Evolutionary conservation across 805 yeast species (phyloP).

Genomic region (Yarrowia porcina): DNA sequence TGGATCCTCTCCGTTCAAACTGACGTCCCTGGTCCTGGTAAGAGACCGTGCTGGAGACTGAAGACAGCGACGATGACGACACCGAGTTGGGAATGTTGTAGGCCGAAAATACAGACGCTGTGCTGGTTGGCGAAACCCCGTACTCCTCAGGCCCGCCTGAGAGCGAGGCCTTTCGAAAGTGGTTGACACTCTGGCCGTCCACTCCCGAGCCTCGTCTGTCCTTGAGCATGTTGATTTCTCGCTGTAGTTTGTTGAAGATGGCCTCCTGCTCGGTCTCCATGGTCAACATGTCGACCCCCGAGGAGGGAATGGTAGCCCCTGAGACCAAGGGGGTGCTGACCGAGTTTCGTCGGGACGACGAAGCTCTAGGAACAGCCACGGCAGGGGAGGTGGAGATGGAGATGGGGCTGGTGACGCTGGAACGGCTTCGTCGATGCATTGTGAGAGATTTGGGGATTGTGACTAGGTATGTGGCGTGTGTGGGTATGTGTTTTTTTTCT

Average conservation of each 20-base stretch:
- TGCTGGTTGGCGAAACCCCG: slow-evolving; percentile 23
- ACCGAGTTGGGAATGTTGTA: slow-evolving; percentile 29
- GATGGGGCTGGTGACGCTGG: slow-evolving; percentile 7
- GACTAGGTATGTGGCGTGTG: not conserved
- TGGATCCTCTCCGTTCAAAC: slow-evolving; percentile 29
- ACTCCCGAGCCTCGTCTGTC: slow-evolving; percentile 39
- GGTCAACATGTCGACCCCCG: slow-evolving; percentile 27
- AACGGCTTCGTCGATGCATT: slow-evolving; percentile 17
- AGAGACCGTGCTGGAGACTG: slow-evolving; percentile 17
- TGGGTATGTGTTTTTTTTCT: not conserved
- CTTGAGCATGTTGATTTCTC: slow-evolving; percentile 53
- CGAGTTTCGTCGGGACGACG: not conserved
- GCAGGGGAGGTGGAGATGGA: not conserved
- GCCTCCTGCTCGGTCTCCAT: slow-evolving; percentile 77
- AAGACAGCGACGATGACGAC: slow-evolving; percentile 26
- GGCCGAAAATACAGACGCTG: slow-evolving; percentile 19
- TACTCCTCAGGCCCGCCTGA: slow-evolving; percentile 30
- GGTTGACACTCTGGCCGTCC: slow-evolving; percentile 35
- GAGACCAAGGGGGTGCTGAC: slow-evolving; percentile 3
- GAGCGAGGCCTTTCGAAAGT: slow-evolving; percentile 34
- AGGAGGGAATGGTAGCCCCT: not conserved
- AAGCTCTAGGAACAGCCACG: not conserved
- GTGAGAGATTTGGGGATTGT: not conserved
- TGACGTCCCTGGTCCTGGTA: slow-evolving; percentile 30
- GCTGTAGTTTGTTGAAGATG: slow-evolving; percentile 62